Base-by-base conservation (phyloP, 352 stramenopile genomes). In the Pythium chondricola region DNA sequence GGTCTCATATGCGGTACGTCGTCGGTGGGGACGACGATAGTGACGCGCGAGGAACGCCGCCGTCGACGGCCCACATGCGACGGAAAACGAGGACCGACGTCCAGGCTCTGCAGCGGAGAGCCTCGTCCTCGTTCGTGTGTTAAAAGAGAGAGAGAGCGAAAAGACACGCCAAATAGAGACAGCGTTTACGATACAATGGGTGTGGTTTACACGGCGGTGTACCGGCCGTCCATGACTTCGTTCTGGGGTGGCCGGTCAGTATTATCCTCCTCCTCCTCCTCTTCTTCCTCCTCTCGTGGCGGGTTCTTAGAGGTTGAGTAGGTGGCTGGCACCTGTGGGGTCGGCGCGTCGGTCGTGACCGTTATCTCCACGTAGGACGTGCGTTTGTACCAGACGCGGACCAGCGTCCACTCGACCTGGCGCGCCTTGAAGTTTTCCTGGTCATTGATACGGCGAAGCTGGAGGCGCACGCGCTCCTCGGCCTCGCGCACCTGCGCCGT, bases 391-490 rank as follows among this genome's bases (percentile, higher is more conserved):
- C 79, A 91, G 31, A 74, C 63, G 25, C 74, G 71, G 55, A 82
- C 61, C 9, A 93, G 65, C 31, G 49, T 43, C 77, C 81, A 93
- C 52, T 83, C 51, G 48, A 93, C 61, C 26, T 79, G 62, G 36
- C 61, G 67, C 35, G 39, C 27, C 30, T 69, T 59, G 35, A 88
- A 91, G 43, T 80, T 83, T 18, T 52, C 54, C 41, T 88, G 72
- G 2, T 74, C 63, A 37, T 93, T 93, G 22, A 93, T 58, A 5
- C 77, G 79, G 22, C 63, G 65, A 37, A 93, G 60, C 46, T 93
- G 83, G 26, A 89, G 48, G 29, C 74, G 54, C 38, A 85, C 52
- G 31, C 79, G 74, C 43, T 46, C 58, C 51, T 91, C 78, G 7
- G 83, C 79, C 40, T 93, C 83, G 21, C 65, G 63, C 25, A 93